phyloP scores from a whole-genome alignment of 805 yeast genomes.

The Saturnispora besseyi region DNA sequence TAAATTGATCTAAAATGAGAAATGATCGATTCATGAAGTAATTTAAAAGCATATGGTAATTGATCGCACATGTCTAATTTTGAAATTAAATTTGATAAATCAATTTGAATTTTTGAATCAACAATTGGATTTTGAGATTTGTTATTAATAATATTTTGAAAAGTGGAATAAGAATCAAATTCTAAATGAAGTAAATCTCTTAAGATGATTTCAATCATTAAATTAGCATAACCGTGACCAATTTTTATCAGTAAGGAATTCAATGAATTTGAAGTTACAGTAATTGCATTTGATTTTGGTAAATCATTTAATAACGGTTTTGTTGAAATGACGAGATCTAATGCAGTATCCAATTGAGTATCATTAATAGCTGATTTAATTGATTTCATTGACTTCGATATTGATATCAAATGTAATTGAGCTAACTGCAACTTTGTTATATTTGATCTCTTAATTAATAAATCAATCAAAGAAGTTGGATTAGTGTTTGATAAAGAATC shows the following conservation, averaged over 20 bases:
- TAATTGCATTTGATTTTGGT: background rate
- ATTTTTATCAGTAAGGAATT: background rate
- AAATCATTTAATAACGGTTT: slow-evolving; percentile 1
- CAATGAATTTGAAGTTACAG: background rate
- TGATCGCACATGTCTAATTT: background rate
- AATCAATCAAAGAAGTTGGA: slow-evolving; percentile 51
- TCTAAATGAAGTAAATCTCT: background rate
- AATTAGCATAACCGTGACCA: slow-evolving; percentile 6
- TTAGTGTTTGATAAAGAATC: slow-evolving; percentile 40
- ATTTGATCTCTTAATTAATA: slow-evolving; percentile 56
- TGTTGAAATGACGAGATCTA: slow-evolving; percentile 1
- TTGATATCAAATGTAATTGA: slow-evolving; percentile 3
- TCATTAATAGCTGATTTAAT: slow-evolving; percentile 2
- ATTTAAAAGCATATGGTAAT: background rate
- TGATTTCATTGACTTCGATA: background rate
- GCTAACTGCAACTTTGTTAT: slow-evolving; percentile 4
- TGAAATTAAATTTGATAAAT: background rate
- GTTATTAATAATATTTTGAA: background rate
- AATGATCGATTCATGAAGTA: slow-evolving; percentile 28
- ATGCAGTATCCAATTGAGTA: slow-evolving; percentile 1
- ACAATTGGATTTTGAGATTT: background rate
- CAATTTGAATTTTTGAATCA: background rate
- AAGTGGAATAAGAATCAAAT: background rate
- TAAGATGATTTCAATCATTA: background rate
- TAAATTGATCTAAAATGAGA: slow-evolving; percentile 37